Base-by-base conservation (phyloP, 106 monocot genomes). In the Alisma plantagoaquatica region DNA sequence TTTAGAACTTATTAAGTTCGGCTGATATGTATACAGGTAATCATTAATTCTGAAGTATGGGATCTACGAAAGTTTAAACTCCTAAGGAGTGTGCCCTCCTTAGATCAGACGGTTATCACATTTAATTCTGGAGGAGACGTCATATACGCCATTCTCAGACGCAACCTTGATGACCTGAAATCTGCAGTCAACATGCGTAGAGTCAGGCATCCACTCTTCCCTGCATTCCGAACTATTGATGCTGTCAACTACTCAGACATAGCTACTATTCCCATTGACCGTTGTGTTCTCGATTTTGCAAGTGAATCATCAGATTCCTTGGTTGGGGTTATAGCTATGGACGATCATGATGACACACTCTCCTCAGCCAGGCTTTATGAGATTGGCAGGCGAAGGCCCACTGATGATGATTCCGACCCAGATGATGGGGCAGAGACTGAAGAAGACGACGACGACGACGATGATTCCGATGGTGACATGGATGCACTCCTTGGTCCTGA, bases 1-100 rank as follows among this genome's bases (percentile, higher is more conserved):
- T n/a, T n/a, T n/a, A n/a, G n/a, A n/a, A n/a, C n/a, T n/a, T n/a
- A n/a, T n/a, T n/a, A n/a, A n/a, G n/a, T n/a, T n/a, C n/a, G n/a
- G n/a, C n/a, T n/a, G n/a, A n/a, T n/a, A n/a, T n/a, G n/a, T n/a
- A n/a, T 69, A 28, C 50, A 98, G 98, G 85, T 98, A 1, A 90
- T 98, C 43, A 61, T 98, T 47, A 98, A 98, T 49, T 98, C 98
- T 6, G 98, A 98, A 48, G 98, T 98, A 35, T 98, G 90, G 98
- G 98, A 98, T 62, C 77, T 98, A 19, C 65, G 98, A 5, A 98
- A 90, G 29, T 86, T 90, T 32, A 98, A 79, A 63, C 82, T 98
- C 27, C 64, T 98, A 17, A 54, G 98, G 33, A 90, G 78, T 24
- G 98, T 98, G 11, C 81, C 90, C 19, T 90, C 85, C 10, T 62